These are phyloP conservation scores for Aspergillus clavatus DNA, from an alignment of 2,329 filamentous ascomycete species.

Conservation along the genomic window DNA sequence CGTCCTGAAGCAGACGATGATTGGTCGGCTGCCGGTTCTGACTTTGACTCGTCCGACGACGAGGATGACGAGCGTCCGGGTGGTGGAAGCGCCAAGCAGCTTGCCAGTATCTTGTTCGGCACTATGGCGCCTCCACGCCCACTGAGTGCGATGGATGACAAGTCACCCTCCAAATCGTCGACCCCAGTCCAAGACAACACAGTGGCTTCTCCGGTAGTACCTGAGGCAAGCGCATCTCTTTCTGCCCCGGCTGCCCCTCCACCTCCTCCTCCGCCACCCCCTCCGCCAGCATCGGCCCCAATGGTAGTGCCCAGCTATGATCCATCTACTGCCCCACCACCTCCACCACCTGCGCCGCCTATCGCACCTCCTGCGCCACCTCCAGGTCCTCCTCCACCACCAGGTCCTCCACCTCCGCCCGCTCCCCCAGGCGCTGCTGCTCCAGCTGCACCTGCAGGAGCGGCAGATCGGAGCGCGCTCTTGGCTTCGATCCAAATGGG, in stretches of 20 bases:
- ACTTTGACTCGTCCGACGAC: slow-evolving; percentile 66
- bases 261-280: slow-evolving; percentile 35
- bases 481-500: slow-evolving; percentile 80
- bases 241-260: slow-evolving; percentile 25
- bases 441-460: slow-evolving; percentile 31
- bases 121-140: slow-evolving; percentile 94
- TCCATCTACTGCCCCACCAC: slow-evolving; percentile 28
- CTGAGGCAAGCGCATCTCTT: slow-evolving; percentile 20
- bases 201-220: slow-evolving; percentile 33
- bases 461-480: slow-evolving; percentile 54
- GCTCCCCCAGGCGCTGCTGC: slow-evolving; percentile 39
- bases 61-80: slow-evolving; percentile 73
- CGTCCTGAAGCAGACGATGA: slow-evolving; percentile 64
- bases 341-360: slow-evolving; percentile 26
- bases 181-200: slow-evolving; percentile 42
- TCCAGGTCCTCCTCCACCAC: slow-evolving; percentile 38
- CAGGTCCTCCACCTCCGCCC: slow-evolving; percentile 28
- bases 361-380: slow-evolving; percentile 33
- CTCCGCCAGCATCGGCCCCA: slow-evolving; percentile 26
- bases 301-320: slow-evolving; percentile 2
- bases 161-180: slow-evolving; percentile 47
- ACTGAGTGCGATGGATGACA: slow-evolving; percentile 74
- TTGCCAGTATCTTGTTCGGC: slow-evolving; percentile 92
- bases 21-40: slow-evolving; percentile 76
- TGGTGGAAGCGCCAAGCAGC: slow-evolving; percentile 78